Evolutionary conservation across 805 yeast species (phyloP), one percentile per base, ranked within the genome.

Genomic region (Debaryomyces prosopidis): DNA sequence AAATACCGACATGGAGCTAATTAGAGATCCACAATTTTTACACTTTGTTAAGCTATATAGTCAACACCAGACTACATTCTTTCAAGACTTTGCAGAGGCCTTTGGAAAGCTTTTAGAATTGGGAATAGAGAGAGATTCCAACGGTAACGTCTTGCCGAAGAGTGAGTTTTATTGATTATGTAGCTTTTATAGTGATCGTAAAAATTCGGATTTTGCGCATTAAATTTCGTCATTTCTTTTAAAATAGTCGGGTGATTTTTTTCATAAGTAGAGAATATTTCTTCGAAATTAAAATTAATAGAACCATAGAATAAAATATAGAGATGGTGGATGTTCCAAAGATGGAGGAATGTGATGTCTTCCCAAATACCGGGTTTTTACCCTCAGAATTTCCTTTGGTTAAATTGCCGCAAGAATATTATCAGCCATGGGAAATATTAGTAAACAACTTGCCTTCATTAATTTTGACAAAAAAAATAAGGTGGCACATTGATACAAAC

Each of bases 401-500:
- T 17, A 61, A 69, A 32, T 73, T 91, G 31, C 81, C 89, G 1
- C 77, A 78, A 39, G 68, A 65, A 3, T 88, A 85, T 59, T 88
- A 78, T 59, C 66, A 70, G 38, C 84, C 87, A 4, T 91, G 98
- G 98, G 97, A 91, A 59, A 57, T 60, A 12, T 58, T 88, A 16
- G 90, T 76, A 5, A 66, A 64, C 14, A 80, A 81, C 40, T 72
- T 92, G 34, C 96, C 96, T 3, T 80, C 92, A 1, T 68, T 91
- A 45, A 73, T 90, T 26, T 71, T 87, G 49, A 80, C 94, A 2
- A 78, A 78, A 48, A 68, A 81, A 45, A 66, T 90, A 18, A 71
- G 96, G 45, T 36, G 50, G 2, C 64, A 78, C n/a, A 79, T 90
- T n/a, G 90, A 88, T 54, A 42, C 49, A 28, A 64, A 68, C 10